phyloP scores from a whole-genome alignment of 2,329 filamentous ascomycete genomes.

The Tricladium varicosporioides region DNA sequence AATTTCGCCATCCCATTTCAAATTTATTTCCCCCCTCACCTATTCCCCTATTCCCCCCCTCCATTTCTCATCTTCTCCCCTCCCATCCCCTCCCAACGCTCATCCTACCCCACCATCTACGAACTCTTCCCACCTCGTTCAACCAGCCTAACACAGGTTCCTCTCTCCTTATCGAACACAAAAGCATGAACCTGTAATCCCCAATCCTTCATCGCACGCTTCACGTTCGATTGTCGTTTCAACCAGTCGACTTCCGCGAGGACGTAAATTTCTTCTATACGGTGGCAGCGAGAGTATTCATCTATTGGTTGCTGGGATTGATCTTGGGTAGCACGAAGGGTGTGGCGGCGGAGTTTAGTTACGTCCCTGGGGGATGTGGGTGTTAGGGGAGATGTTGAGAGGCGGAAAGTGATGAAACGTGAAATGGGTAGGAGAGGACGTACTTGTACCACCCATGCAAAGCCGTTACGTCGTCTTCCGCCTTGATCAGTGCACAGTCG shows the following conservation, averaged over 20 bases:
- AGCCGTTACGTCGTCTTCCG: no score
- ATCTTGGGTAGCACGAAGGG: slow-evolving; percentile 5
- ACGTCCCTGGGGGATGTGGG: slow-evolving; percentile 17
- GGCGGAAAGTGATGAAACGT: neutral
- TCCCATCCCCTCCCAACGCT: slow-evolving; percentile 21
- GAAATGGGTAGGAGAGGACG: slow-evolving; percentile 12
- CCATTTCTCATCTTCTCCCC: neutral
- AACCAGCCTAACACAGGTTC: slow-evolving; percentile 51
- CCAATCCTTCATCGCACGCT: slow-evolving; percentile 57
- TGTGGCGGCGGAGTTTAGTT: slow-evolving; percentile 21
- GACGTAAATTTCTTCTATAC: slow-evolving; percentile 63
- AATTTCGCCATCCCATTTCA: no score
- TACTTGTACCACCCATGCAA: slow-evolving; percentile 51
- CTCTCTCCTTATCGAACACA: slow-evolving; percentile 58
- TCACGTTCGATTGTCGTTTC: slow-evolving; percentile 55
- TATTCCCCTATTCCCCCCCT: no score
- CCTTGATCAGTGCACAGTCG: slow-evolving; percentile 48
- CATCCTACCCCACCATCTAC: no score
- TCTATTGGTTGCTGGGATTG: slow-evolving; percentile 3
- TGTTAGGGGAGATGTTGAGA: neutral
- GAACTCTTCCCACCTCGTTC: no score
- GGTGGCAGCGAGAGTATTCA: slow-evolving; percentile 44
- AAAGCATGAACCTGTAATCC: slow-evolving; percentile 61
- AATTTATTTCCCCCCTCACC: no score
- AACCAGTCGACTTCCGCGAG: slow-evolving; percentile 54